Base-by-base conservation (phyloP, 257 asterid genomes). In the Rauvolfia tetraphylla region DNA sequence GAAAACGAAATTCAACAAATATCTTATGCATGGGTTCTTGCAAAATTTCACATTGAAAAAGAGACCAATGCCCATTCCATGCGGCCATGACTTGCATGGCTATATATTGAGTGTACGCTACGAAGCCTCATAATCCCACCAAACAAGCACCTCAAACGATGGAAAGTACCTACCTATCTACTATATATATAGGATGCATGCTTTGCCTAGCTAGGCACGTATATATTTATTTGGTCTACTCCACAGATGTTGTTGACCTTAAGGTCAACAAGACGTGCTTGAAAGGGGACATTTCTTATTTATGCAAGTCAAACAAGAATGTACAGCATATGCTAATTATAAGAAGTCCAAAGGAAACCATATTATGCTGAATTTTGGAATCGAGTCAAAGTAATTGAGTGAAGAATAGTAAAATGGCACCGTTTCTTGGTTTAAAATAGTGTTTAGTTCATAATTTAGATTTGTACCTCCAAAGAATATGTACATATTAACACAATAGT, bases 111-210 rank as follows among this genome's bases (percentile, higher is more conserved):
- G 70, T 63, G 20, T 34, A 63, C 70, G 70, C 44, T 33, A 63
- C 70, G 44, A 31, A 63, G 34, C 42, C 70, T 63, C 44, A 17
- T 17, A 0, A 31, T 17, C 70, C 70, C 70, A 63, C 25, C 42
- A 63, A 63, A 63, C 70, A 63, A 63, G 46, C 70, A 44, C 70
- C 70, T 63, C 14, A 63, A 63, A 11, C 5, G 2, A 34, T 63
- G 70, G 70, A 29, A 59, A 62, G 11, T 29, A 34, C 7, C 39
- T 5, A 18, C 27, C 20, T 22, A 4, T 54, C 8, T 20, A n/a
- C n/a, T n/a, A n/a, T n/a, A n/a, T n/a, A n/a, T n/a, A n/a, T n/a
- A n/a, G n/a, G n/a, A 56, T 23, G 10, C 27, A n/a, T 56, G 14
- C 63, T 22, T 56, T 14, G 7, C 7, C 61, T 54, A 4, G 27